Percentiles rank a stretch among this genome's conserved stretches.
phyloP scores from a whole-genome alignment of 805 yeast genomes.

The Cyberlindnera saturnus region DNA sequence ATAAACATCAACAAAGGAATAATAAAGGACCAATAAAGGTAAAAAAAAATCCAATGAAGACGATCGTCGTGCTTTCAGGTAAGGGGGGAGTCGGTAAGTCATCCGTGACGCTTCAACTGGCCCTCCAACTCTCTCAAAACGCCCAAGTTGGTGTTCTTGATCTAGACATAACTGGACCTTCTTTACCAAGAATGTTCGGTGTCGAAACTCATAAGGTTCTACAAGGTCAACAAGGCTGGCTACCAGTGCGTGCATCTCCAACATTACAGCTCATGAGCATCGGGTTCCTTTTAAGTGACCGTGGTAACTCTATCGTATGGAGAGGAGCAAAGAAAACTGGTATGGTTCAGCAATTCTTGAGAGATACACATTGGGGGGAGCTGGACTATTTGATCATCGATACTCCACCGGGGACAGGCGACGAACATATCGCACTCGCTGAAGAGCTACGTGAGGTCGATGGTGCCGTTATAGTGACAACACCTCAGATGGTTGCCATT shows the following conservation, averaged over 20 bases:
- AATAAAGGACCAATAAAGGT: constrained; percentile 3
- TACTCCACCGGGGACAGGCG: constrained; percentile 98
- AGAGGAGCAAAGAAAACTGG: constrained; percentile 98
- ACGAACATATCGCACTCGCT: constrained; percentile 95
- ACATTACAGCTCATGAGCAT: constrained; percentile 41
- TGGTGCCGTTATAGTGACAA: constrained; percentile 93
- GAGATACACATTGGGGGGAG: constrained; percentile 88
- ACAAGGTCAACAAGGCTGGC: constrained; percentile 84
- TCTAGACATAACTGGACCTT: constrained; percentile 94
- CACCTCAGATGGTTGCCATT: constrained; percentile 91
- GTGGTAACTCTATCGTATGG: constrained; percentile 95
- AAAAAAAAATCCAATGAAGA: constrained; percentile 28
- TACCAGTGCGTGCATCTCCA: constrained; percentile 58
- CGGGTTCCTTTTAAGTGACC: constrained; percentile 76
- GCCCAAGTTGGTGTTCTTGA: constrained; percentile 87
- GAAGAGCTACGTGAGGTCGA: constrained; percentile 76
- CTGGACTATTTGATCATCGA: constrained; percentile 77
- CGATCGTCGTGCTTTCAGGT: constrained; percentile 80
- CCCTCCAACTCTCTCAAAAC: constrained; percentile 69
- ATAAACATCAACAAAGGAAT: background rate
- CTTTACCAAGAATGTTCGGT: constrained; percentile 94
- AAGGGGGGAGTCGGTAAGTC: constrained; percentile 98
- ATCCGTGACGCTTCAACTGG: constrained; percentile 90
- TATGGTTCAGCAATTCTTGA: constrained; percentile 89
- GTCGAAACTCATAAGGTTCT: constrained; percentile 73